Conservation (phyloP, 371 early-diverging fungal genomes). For the Funneliformis caledonium region DNA sequence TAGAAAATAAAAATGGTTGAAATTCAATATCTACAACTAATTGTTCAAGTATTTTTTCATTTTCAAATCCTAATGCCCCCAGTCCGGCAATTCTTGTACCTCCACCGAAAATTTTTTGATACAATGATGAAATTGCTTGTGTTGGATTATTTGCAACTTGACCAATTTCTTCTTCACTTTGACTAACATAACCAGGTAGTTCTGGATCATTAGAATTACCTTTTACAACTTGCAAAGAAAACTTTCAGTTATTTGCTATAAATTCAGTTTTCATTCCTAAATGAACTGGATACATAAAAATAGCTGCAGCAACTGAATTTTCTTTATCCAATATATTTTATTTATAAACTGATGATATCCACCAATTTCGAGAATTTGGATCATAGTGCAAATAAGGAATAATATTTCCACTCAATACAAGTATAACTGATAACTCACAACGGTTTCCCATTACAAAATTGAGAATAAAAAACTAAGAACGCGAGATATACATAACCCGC, state of each 20-base stretch:
- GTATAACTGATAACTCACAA: too few relatives aligned
- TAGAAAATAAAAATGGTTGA: not conserved
- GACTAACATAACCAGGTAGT: not conserved
- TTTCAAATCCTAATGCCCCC: not conserved
- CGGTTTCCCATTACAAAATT: too few relatives aligned
- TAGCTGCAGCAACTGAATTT: too few relatives aligned
- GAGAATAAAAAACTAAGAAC: too few relatives aligned
- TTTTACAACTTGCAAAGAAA: not conserved
- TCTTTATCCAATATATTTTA: too few relatives aligned
- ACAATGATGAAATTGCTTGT: not conserved
- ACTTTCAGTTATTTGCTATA: not conserved
- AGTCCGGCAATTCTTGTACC: not conserved
- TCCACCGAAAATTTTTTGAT: not conserved
- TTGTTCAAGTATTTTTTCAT: not conserved
- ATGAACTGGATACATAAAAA: not conserved
- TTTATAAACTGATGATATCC: too few relatives aligned
- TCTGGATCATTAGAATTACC: not conserved
- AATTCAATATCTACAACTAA: not conserved
- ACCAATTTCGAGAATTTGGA: too few relatives aligned
- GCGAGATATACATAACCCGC: too few relatives aligned
- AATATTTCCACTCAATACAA: too few relatives aligned
- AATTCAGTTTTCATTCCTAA: not conserved
- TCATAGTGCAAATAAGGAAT: too few relatives aligned
- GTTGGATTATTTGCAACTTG: not conserved
- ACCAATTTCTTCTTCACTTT: not conserved